Evolutionary conservation across 129 eudicot species (phyloP).

Genomic region (Escallonia herrerae): DNA sequence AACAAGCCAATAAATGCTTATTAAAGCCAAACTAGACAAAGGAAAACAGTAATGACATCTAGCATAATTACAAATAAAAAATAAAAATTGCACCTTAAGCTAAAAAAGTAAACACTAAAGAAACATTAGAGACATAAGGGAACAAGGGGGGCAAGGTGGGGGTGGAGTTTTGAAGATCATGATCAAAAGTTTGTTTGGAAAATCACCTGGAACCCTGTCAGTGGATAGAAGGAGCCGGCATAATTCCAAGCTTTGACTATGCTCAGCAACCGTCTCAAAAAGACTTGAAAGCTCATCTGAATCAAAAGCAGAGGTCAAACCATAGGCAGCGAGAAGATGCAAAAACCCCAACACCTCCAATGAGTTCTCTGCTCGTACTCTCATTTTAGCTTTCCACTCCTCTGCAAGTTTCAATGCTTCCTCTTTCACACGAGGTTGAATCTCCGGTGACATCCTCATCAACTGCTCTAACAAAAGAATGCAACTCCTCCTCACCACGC

Average conservation of each 20-base stretch:
- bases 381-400: constrained; percentile 26
- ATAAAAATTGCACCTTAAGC: not conserved
- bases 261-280: constrained; percentile 11
- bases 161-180: too few species aligned
- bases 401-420: constrained; percentile 20
- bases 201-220: constrained; percentile 11
- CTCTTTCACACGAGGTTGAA: constrained; percentile 13
- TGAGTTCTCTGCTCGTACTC: not conserved
- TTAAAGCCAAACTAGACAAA: too few species aligned
- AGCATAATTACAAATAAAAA: not conserved
- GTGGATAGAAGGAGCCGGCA: constrained; percentile 20
- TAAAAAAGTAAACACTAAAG: not conserved
- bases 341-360: constrained; percentile 27
- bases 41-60: not conserved
- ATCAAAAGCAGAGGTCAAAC: constrained; percentile 11
- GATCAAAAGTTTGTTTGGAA: not conserved
- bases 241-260: constrained; percentile 13
- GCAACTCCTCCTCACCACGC: constrained; percentile 24
- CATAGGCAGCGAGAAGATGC: constrained; percentile 27
- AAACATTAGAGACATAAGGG: not conserved
- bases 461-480: constrained; percentile 32
- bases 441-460: constrained; percentile 9
- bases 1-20: too few species aligned
- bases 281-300: constrained; percentile 12
- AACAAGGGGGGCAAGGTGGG: too few species aligned